Evolutionary conservation across 208 protist genomes (phyloP).

Genomic region (Trypanosoma rangeli): DNA sequence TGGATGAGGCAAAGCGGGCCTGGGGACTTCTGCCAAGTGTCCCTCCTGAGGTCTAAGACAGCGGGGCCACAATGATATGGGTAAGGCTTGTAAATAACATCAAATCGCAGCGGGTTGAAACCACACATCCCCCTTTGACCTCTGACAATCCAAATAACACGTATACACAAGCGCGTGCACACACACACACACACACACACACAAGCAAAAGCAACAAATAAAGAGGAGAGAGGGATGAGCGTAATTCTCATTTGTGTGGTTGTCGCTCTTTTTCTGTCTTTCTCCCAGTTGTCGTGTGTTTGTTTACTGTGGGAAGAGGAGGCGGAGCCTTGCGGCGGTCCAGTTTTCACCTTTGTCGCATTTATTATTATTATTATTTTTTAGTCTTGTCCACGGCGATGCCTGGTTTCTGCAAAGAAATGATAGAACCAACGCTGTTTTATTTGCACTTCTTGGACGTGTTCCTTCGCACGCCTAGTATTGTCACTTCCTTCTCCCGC

Average conservation of each 20-base stretch:
- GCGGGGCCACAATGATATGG: not conserved
- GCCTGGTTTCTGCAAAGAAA: not conserved
- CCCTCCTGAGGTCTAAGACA: conserved; percentile 3
- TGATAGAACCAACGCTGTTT: not conserved
- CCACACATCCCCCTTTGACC: not conserved
- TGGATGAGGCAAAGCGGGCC: conserved; percentile 63
- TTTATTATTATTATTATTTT: too few relatives aligned
- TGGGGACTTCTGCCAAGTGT: conserved; percentile 61
- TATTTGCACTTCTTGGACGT: not conserved
- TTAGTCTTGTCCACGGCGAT: not conserved
- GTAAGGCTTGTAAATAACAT: not conserved
- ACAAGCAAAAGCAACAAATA: too few relatives aligned
- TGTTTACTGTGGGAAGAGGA: not conserved
- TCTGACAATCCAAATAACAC: not conserved
- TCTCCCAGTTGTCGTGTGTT: not conserved
- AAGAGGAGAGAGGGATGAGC: not conserved
- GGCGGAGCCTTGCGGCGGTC: not conserved
- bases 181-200: too few relatives aligned
- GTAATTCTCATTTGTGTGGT: not conserved
- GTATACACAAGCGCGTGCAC: too few relatives aligned
- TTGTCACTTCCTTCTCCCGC: not conserved
- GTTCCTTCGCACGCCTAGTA: not conserved
- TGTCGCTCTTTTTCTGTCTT: not conserved
- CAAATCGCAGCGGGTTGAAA: not conserved
- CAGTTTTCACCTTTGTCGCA: not conserved